Evolutionary conservation across 2,329 filamentous ascomycete species (phyloP).

Genomic region (Cladosporium sp.): DNA sequence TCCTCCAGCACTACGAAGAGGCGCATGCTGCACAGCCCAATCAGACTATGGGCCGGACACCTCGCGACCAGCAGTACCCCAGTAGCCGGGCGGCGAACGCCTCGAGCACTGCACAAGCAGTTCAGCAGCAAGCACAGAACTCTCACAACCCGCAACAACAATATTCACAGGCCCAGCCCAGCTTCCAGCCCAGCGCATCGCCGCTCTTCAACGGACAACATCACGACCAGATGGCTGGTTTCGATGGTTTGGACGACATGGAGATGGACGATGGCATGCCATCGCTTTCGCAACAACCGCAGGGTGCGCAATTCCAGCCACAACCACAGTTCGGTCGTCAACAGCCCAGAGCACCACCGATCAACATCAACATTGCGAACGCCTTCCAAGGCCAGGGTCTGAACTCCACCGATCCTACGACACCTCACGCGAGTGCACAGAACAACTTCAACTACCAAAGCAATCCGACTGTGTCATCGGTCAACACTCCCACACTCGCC

Average conservation of each 20-base stretch:
- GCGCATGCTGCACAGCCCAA: slow-evolving; percentile 66
- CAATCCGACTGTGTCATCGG: slow-evolving; percentile 93
- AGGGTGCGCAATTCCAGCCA: slow-evolving; percentile 40
- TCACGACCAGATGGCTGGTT: slow-evolving; percentile 28
- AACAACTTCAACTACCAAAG: slow-evolving; percentile 70
- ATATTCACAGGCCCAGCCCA: slow-evolving; percentile 17
- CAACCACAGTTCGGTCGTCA: slow-evolving; percentile 52
- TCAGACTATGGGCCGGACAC: slow-evolving; percentile 37
- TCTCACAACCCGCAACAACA: slow-evolving; percentile 21
- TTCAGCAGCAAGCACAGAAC: slow-evolving; percentile 31
- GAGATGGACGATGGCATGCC: slow-evolving; percentile 83
- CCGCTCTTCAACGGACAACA: slow-evolving; percentile 31
- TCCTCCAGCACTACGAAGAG: slow-evolving; percentile 96
- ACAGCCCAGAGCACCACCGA: slow-evolving; percentile 58
- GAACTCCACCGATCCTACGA: slow-evolving; percentile 79
- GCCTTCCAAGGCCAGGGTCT: slow-evolving; percentile 66
- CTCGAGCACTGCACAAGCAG: slow-evolving; percentile 31
- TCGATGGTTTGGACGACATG: slow-evolving; percentile 78
- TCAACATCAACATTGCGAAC: slow-evolving; percentile 77
- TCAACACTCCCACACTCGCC: slow-evolving; percentile 88
- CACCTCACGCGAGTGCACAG: slow-evolving; percentile 65
- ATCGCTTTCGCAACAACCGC: slow-evolving; percentile 46
- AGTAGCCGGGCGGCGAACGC: slow-evolving; percentile 31
- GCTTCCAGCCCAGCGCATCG: slow-evolving; percentile 17
- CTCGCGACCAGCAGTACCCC: slow-evolving; percentile 34